Evolutionary conservation across 2,329 filamentous ascomycete species (phyloP), one percentile per base, ranked within the genome.

Genomic region (Alternaria conjuncta): DNA sequence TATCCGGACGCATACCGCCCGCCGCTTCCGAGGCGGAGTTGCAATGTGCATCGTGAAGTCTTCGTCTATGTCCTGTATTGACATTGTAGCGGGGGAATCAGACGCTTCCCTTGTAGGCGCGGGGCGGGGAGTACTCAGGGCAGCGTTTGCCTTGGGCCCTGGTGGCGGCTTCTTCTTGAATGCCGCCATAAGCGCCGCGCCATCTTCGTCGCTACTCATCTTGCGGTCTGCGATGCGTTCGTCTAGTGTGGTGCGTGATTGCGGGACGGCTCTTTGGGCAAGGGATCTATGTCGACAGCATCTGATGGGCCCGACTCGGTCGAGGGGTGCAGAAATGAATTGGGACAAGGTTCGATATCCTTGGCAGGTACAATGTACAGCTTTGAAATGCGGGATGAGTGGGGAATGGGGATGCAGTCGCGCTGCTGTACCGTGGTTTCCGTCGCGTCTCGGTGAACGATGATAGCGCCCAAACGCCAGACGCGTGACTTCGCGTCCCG

Each of bases 141-240:
- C 15, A 11, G 61, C 51, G 49, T 46, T 61, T 18, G 23, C 21
- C 6, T 50, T 53, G 61, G 18, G 59, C 12, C 4, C 44, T 4
- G 44, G 51, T 0, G 28, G 15, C 8, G 21, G 25, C 49, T 66
- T 65, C 53, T 67, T 65, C 51, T 71, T 64, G 47, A 78, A 79
- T 2, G 75, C 66, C 1, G 73, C 73, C 70, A 79, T 75, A 18
- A 78, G 64, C 8, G 69, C 62, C 1, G 56, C 63, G 2, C 61
- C 67, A 26, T 78, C 69, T 8, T 75, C 71, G 51, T 75, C 71
- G 13, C 68, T 72, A 26, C 70, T 74, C 75, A 78, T 77, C 5
- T 3, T 45, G 44, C 32, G 50, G 13, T 23, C 50, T 32, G 50
- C 20, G 50, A 53, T 44, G 41, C 28, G 55, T 49, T 5, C 23